phyloP scores from a whole-genome alignment of 2,329 filamentous ascomycete genomes.

The Teratosphaeria nubilosa region DNA sequence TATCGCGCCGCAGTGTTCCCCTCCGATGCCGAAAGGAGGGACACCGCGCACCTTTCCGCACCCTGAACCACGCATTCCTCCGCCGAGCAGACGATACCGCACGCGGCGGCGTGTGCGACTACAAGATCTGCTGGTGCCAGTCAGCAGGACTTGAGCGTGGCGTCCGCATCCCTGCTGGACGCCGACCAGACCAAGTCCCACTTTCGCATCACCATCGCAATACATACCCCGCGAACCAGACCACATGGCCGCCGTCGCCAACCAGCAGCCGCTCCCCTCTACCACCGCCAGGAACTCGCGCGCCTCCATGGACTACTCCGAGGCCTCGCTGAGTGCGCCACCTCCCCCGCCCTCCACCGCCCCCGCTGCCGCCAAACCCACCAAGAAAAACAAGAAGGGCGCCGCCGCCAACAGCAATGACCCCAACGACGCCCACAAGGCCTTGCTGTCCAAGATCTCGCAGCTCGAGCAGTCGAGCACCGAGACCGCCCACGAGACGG shows the following conservation, averaged over 20 bases:
- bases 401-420: slow-evolving; percentile 52
- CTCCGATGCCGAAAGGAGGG: neutral
- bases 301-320: slow-evolving; percentile 21
- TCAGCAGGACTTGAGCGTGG: neutral
- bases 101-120: neutral
- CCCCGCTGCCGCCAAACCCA: slow-evolving; percentile 61
- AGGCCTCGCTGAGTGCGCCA: slow-evolving; percentile 21
- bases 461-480: slow-evolving; percentile 90
- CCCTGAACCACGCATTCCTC: neutral
- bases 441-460: slow-evolving; percentile 85
- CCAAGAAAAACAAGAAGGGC: slow-evolving; percentile 42
- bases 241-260: slow-evolving; percentile 25
- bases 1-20: neutral
- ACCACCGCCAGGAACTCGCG: slow-evolving; percentile 19
- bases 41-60: neutral
- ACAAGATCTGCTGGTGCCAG: neutral
- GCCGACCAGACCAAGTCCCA: slow-evolving; percentile 1
- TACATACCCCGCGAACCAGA: neutral
- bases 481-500: slow-evolving; percentile 88
- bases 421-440: slow-evolving; percentile 79
- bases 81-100: neutral
- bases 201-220: neutral
- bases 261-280: slow-evolving; percentile 16
- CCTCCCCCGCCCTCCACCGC: slow-evolving; percentile 35
- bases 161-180: neutral